A percentile compares a stretch with the other conserved stretches of the same genome.
phyloP scores from a whole-genome alignment of 306 rosid genomes.

The Quercus glauca region DNA sequence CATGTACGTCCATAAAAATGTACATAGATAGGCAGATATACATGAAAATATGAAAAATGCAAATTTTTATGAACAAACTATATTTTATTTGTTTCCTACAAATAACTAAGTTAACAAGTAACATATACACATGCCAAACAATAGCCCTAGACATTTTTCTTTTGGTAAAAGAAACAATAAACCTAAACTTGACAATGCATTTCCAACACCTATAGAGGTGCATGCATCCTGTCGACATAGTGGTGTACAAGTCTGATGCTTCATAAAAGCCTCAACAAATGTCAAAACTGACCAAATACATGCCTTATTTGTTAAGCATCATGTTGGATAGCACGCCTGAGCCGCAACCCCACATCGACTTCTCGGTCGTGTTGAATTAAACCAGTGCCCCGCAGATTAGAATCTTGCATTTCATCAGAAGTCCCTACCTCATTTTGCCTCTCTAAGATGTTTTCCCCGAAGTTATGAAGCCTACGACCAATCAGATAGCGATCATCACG shows the following conservation, averaged over 20 bases:
- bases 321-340: slow-evolving; percentile 51
- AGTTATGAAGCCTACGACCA: slow-evolving; percentile 94
- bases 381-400: slow-evolving; percentile 29
- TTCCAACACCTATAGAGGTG: slow-evolving; percentile 18
- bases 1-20: no score
- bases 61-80: not conserved
- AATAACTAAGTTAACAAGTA: slow-evolving; percentile 5
- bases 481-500: slow-evolving; percentile 93
- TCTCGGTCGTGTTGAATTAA: slow-evolving; percentile 48
- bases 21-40: not conserved
- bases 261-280: slow-evolving; percentile 21
- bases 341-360: slow-evolving; percentile 66
- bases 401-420: slow-evolving; percentile 26
- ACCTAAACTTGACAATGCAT: not conserved
- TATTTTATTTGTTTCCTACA: not conserved
- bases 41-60: not conserved
- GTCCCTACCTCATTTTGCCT: slow-evolving; percentile 41
- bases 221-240: not conserved
- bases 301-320: not conserved
- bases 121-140: slow-evolving; percentile 12
- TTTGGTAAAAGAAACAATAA: not conserved
- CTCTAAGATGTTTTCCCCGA: slow-evolving; percentile 51
- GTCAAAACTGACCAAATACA: slow-evolving; percentile 4
- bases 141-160: not conserved
- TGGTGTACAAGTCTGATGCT: slow-evolving; percentile 16